Conservation (phyloP, 345 rosid genomes). For the Triadica sebifera region DNA sequence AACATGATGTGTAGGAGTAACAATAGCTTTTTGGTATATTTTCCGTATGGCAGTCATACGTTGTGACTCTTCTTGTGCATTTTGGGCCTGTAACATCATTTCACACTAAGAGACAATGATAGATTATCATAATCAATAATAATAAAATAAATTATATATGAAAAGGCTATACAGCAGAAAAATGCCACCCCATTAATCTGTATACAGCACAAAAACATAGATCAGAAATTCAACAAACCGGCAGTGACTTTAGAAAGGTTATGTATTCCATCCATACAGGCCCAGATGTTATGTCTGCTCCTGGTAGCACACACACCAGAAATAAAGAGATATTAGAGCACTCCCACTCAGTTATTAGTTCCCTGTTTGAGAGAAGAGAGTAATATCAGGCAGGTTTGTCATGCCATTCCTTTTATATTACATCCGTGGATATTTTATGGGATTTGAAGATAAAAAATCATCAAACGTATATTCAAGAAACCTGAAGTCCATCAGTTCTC, state of each 20-base stretch:
- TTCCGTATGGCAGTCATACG: conserved; percentile 76
- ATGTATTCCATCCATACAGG: conserved; percentile 94
- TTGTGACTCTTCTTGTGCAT: conserved; percentile 74
- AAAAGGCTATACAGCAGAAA: not conserved
- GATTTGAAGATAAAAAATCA: not conserved
- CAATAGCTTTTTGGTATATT: conserved; percentile 80
- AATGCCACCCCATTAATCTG: not conserved
- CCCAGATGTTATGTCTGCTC: conserved; percentile 86
- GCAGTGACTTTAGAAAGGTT: conserved; percentile 71
- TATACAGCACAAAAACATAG: conserved; percentile 1
- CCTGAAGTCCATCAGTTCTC: not conserved
- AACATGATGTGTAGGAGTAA: conserved; percentile 84
- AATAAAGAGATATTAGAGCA: conserved; percentile 13
- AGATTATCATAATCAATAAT: not conserved
- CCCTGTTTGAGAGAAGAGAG: not conserved
- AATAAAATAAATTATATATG: not conserved
- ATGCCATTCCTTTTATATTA: not conserved
- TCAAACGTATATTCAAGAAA: not conserved
- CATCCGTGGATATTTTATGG: not conserved
- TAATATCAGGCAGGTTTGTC: not conserved
- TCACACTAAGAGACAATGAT: conserved; percentile 20
- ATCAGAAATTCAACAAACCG: conserved; percentile 52
- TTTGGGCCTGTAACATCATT: conserved; percentile 53
- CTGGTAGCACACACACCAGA: conserved; percentile 47
- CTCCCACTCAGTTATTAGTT: not conserved